A percentile compares a stretch with the other conserved stretches of the same genome.
Evolutionary conservation across 495 filamentous ascomycete species (phyloP).

Genomic region (Podospora tetraspora): DNA sequence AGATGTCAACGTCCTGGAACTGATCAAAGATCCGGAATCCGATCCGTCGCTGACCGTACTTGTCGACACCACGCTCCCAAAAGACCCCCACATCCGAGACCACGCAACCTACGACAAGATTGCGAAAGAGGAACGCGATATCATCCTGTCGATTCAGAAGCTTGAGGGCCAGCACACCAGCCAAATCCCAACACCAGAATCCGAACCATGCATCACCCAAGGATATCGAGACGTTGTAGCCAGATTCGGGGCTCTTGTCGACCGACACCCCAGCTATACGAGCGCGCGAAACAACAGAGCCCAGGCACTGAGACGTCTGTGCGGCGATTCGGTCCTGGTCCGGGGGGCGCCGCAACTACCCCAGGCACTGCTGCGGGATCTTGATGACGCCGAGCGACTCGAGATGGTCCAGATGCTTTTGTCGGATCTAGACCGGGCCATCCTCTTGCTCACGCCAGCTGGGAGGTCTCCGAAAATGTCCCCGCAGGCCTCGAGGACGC

Average conservation of each 20-base stretch:
- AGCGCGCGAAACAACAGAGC: conserved; percentile 73
- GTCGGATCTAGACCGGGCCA: conserved; percentile 60
- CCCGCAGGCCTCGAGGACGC: conserved; percentile 52
- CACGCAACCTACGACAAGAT: conserved; percentile 34
- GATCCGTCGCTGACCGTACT: conserved; percentile 49
- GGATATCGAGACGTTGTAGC: conserved; percentile 40
- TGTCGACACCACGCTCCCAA: conserved; percentile 54
- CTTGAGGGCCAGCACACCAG: conserved; percentile 45
- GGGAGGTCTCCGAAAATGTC: conserved; percentile 51
- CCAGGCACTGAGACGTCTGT: conserved; percentile 58
- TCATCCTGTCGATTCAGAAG: conserved; percentile 45
- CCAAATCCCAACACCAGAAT: conserved; percentile 21
- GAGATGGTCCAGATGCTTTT: conserved; percentile 43
- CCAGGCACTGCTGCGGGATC: conserved; percentile 28
- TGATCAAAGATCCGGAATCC: conserved; percentile 75
- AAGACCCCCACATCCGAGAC: conserved; percentile 53
- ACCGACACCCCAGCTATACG: conserved; percentile 60
- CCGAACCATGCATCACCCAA: conserved; percentile 22
- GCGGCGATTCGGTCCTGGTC: conserved; percentile 47
- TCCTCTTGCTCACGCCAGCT: conserved; percentile 55
- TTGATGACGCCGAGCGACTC: conserved; percentile 26
- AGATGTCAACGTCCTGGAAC: conserved; percentile 66
- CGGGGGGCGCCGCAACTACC: conserved; percentile 15
- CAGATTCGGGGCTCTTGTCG: conserved; percentile 50
- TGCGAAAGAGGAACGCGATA: conserved; percentile 38